Conservation (phyloP, 108 stramenopile genomes). For the Conticribra guillardii region DNA sequence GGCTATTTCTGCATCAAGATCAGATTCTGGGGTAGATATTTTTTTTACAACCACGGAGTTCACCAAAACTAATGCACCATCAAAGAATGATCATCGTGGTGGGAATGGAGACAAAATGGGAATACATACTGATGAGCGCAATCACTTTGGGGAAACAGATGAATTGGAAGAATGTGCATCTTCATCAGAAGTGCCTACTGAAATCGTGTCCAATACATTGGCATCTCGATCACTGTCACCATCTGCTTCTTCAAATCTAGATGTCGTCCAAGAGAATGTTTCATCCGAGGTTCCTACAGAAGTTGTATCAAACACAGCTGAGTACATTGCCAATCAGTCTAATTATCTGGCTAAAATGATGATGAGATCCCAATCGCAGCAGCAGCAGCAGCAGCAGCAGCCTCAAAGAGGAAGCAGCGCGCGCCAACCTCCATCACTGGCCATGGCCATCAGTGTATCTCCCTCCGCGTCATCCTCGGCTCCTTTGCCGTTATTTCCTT, state of each 20-base stretch:
- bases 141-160: no score
- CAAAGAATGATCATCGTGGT: neutral
- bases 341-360: slow-evolving; percentile 10
- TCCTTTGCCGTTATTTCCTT: neutral
- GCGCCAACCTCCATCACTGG: neutral
- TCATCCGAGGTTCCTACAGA: slow-evolving; percentile 17
- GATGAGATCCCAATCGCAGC: slow-evolving; percentile 1
- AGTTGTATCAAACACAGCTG: slow-evolving; percentile 20
- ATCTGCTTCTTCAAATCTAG: neutral
- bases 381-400: neutral
- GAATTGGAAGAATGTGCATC: neutral
- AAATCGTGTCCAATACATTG: neutral
- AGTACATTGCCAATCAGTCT: slow-evolving; percentile 7
- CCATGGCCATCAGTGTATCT: no score
- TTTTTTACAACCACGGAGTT: neutral
- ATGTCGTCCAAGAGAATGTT: neutral
- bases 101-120: neutral
- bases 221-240: neutral
- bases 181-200: neutral
- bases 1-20: neutral
- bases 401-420: neutral
- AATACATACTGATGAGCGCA: no score
- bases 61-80: neutral
- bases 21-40: neutral
- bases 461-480: no score